phyloP scores from a whole-genome alignment of 2,329 filamentous ascomycete species.

The Colletotrichum sp. region DNA sequence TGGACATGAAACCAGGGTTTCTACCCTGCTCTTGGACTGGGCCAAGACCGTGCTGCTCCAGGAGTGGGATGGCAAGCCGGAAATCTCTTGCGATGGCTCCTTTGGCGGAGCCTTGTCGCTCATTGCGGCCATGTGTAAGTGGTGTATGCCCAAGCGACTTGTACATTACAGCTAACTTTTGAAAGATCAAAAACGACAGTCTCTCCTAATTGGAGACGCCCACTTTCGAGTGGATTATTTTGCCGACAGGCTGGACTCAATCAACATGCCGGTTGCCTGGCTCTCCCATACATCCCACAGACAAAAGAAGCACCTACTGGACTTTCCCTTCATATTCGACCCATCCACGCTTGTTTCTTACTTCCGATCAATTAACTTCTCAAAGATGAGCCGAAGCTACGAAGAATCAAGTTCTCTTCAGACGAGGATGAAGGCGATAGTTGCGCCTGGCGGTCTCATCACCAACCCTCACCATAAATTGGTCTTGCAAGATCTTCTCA shows the following conservation, averaged over 20 bases:
- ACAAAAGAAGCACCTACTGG: slow-evolving; percentile 75
- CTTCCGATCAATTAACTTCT: slow-evolving; percentile 88
- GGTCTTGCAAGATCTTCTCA: slow-evolving; percentile 67
- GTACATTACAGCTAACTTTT: background rate
- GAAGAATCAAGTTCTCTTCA: slow-evolving; percentile 69
- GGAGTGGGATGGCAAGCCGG: slow-evolving; percentile 80
- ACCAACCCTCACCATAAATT: slow-evolving; percentile 63
- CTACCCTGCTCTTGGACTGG: slow-evolving; percentile 71
- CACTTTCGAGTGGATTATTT: slow-evolving; percentile 80
- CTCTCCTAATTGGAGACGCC: slow-evolving; percentile 68
- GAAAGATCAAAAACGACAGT: slow-evolving; percentile 65
- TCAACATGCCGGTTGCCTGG: slow-evolving; percentile 79
- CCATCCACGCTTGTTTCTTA: slow-evolving; percentile 76
- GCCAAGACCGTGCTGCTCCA: slow-evolving; percentile 75
- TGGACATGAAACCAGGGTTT: slow-evolving; percentile 61
- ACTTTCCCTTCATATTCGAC: slow-evolving; percentile 82
- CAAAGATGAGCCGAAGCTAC: slow-evolving; percentile 81
- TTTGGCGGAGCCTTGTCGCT: slow-evolving; percentile 81
- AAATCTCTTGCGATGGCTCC: slow-evolving; percentile 71
- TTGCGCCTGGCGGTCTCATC: slow-evolving; percentile 59
- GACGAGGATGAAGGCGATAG: slow-evolving; percentile 60
- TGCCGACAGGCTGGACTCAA: slow-evolving; percentile 74
- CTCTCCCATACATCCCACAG: slow-evolving; percentile 64
- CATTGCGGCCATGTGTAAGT: slow-evolving; percentile 74
- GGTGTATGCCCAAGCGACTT: background rate